Base-by-base conservation (phyloP, 129 eudicot species). In the Helianthus annuus region DNA sequence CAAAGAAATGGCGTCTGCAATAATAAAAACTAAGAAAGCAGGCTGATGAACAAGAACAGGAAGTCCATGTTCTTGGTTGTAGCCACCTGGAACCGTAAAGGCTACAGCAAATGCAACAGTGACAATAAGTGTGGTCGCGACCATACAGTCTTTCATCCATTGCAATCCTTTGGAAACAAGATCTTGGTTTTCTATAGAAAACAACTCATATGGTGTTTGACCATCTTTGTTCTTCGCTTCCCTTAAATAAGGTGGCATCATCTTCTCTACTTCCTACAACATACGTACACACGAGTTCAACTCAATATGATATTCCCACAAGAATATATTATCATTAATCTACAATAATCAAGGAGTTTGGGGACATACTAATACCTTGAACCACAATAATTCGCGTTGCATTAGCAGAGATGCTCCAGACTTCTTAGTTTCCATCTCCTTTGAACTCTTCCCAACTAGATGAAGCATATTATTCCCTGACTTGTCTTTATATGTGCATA, bases 371-470 rank as follows among this genome's bases (percentile, higher is more conserved):
- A 13, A 67, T 78, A 82, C 86, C 86, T 82, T 69, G 64, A 73
- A 74, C 86, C 86, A 82, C 17, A 72, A 12, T 11, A 78, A 29
- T 52, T 82, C 83, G 1, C 82, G 48, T 46, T 82, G 86, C 86
- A 82, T 78, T 5, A 72, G 70, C 6, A 82, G 58, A 56, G 76
- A 78, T 24, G 76, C 78, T 27, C 80, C 86, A 22, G 71, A n/a
- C 14, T 64, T 38, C 68, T 63, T 75, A 1, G 80, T 42, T 63
- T 39, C 51, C 73, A 56, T 68, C 45, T 44, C 54, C 15, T 65
- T 66, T n/a, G 86, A 73, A 11, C 9, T 68, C 44, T 67, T 74
- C 17, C 73, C 86, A 51, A 81, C 86, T 64, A 82, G 38, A 74
- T 82, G 86, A 22, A 73, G 69, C 58, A 78, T 78, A 7, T 68